Evolutionary conservation across 1,284 basidiomycete species (phyloP).

Genomic region (Ceratobasidium sp.): DNA sequence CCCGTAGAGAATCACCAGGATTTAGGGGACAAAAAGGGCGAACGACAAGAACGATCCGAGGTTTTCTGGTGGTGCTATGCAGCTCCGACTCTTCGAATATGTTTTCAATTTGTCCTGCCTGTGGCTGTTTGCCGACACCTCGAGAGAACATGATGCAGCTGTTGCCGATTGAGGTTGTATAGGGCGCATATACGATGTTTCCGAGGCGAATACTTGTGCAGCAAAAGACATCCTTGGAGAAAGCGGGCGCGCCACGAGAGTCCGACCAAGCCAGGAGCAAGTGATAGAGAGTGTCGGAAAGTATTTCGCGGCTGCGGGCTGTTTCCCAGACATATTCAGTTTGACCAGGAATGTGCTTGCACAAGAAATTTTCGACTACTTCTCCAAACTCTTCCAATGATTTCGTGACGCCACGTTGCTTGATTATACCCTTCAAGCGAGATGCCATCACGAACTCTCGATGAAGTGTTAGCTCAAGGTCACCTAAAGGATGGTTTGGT

Average conservation of each 20-base stretch:
- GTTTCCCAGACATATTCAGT: not conserved
- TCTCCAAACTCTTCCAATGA: not conserved
- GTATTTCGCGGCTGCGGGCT: not conserved
- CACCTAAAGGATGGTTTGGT: not conserved
- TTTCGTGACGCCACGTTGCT: not conserved
- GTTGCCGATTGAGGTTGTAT: not conserved
- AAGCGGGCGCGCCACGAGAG: not conserved
- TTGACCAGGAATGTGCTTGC: not conserved
- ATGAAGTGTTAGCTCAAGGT: conserved; percentile 35
- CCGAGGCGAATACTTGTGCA: conserved; percentile 3
- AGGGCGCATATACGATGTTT: conserved; percentile 3
- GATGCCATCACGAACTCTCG: conserved; percentile 1
- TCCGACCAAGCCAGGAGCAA: not conserved
- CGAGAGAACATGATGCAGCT: not conserved
- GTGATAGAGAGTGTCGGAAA: not conserved
- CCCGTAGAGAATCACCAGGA: not conserved
- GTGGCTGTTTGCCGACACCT: not conserved
- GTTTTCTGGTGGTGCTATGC: not conserved
- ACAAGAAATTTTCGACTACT: not conserved
- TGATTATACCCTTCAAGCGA: conserved; percentile 1
- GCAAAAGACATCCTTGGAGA: not conserved
- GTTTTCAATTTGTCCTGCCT: not conserved
- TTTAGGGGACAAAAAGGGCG: not conserved
- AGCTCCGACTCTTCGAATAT: not conserved
- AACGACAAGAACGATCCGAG: conserved; percentile 1